These are phyloP conservation scores for Cetraspora pellucida DNA, from an alignment of 192 early-diverging fungal genomes.

Conservation along the genomic window DNA sequence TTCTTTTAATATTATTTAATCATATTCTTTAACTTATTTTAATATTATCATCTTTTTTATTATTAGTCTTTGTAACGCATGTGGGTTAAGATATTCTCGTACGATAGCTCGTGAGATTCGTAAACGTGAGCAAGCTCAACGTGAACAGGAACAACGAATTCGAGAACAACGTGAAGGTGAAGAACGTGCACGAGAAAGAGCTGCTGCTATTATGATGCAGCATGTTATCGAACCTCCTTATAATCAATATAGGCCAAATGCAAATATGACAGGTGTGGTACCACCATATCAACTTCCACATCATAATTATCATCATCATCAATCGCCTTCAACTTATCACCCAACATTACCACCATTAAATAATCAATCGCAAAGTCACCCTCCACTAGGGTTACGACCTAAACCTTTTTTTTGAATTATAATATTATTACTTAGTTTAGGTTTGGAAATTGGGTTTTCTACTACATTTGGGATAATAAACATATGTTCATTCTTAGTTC, in stretches of 20 bases:
- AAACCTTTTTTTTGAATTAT: too few relatives aligned
- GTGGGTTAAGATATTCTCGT: slow-evolving; percentile 54
- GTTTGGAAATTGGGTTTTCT: too few relatives aligned
- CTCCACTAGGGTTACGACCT: not conserved
- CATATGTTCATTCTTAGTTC: too few relatives aligned
- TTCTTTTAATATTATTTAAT: not conserved
- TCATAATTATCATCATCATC: not conserved
- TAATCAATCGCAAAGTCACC: not conserved
- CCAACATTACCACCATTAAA: slow-evolving; percentile 1
- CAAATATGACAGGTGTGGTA: not conserved
- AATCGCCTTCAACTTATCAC: not conserved
- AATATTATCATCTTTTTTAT: not conserved
- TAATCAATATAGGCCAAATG: slow-evolving; percentile 5
- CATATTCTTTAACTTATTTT: not conserved
- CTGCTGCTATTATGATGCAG: slow-evolving; percentile 11
- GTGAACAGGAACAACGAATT: slow-evolving; percentile 12
- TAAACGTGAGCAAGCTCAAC: slow-evolving; percentile 37
- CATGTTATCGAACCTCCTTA: not conserved
- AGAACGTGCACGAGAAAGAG: not conserved
- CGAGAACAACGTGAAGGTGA: slow-evolving; percentile 23
- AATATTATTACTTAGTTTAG: too few relatives aligned
- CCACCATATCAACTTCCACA: not conserved
- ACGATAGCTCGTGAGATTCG: slow-evolving; percentile 47
- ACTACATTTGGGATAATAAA: too few relatives aligned
- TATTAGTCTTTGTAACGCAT: slow-evolving; percentile 56